phyloP scores from a whole-genome alignment of 805 yeast species.

The Diddensiella santjacobensis region DNA sequence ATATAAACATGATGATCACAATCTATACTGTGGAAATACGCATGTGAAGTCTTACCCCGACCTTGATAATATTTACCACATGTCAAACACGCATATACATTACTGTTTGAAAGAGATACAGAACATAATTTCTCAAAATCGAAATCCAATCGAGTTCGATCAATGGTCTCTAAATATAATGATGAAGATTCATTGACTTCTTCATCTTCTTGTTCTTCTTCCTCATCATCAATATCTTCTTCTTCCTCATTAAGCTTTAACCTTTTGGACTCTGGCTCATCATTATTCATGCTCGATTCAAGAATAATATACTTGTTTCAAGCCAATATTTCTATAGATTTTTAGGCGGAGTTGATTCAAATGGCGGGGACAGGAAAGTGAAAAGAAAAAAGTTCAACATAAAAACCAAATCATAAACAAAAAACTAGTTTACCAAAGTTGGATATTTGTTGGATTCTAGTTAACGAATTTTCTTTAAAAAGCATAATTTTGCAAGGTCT shows the following conservation, averaged over 20 bases:
- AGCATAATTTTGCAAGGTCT: no score
- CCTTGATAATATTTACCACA: constrained; percentile 78
- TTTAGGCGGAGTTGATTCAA: no score
- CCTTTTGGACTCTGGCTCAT: neutral
- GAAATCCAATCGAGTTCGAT: constrained; percentile 52
- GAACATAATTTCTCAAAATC: constrained; percentile 67
- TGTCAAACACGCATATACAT: constrained; percentile 66
- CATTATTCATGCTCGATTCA: neutral
- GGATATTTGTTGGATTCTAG: neutral
- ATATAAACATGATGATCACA: constrained; percentile 61
- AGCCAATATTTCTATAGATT: no score
- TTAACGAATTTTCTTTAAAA: no score
- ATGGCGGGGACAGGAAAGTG: neutral
- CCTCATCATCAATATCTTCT: neutral
- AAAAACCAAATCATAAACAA: neutral
- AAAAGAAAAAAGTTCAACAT: neutral
- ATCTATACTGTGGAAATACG: constrained; percentile 62
- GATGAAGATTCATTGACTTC: constrained; percentile 8
- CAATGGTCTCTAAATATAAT: constrained; percentile 34
- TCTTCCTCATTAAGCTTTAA: neutral
- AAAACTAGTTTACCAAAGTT: neutral
- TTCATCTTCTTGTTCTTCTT: neutral
- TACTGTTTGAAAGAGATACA: constrained; percentile 54
- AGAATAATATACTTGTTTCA: no score
- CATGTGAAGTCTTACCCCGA: constrained; percentile 57